Percentiles rank a stretch among this genome's conserved stretches.
These are phyloP conservation scores for Mallotus japonicus DNA, from an alignment of 441 rosid species.

Conservation along the genomic window DNA sequence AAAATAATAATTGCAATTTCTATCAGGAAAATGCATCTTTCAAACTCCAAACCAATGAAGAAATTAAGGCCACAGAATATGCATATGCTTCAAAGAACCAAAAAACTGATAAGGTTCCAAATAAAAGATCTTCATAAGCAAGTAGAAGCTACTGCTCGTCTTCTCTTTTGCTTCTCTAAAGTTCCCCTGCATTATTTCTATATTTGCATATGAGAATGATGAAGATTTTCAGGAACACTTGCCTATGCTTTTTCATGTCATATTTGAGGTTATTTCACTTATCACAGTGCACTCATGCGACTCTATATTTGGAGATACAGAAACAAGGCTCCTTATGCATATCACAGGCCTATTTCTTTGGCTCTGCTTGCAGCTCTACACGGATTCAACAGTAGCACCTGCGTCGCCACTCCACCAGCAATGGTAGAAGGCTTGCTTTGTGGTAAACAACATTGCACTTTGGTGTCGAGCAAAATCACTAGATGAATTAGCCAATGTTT, in stretches of 20 bases:
- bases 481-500: slow-evolving; percentile 74
- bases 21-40: neutral
- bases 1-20: neutral
- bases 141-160: neutral
- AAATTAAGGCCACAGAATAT: neutral
- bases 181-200: neutral
- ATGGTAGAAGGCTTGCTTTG: slow-evolving; percentile 85
- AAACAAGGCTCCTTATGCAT: slow-evolving; percentile 97
- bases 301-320: slow-evolving; percentile 88
- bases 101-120: neutral
- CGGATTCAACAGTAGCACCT: slow-evolving; percentile 60
- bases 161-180: neutral
- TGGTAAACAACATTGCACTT: slow-evolving; percentile 66
- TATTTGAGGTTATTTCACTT: slow-evolving; percentile 85
- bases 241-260: slow-evolving; percentile 96
- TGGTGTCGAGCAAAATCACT: slow-evolving; percentile 90
- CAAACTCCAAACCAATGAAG: neutral
- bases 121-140: neutral
- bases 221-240: slow-evolving; percentile 99
- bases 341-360: slow-evolving; percentile 93
- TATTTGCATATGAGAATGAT: slow-evolving; percentile 97
- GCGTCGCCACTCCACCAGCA: slow-evolving; percentile 82
- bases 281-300: slow-evolving; percentile 92
- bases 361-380: slow-evolving; percentile 94
- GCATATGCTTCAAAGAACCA: neutral